These are phyloP conservation scores for Phytophthora citrophthora DNA, from an alignment of 352 stramenopile genomes.

Conservation along the genomic window DNA sequence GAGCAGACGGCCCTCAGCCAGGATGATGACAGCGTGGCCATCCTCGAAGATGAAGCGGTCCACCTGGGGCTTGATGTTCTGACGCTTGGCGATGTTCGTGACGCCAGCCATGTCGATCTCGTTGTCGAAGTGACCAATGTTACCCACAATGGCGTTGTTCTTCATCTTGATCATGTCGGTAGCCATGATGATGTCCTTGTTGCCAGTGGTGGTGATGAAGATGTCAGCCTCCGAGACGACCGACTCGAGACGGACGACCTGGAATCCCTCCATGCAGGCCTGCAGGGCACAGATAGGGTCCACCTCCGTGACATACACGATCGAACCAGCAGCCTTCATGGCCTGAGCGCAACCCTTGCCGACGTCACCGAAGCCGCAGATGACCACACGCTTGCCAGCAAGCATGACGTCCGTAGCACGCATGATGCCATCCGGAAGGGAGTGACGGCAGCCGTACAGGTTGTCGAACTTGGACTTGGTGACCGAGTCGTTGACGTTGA, in stretches of 20 bases:
- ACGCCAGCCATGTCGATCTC: constrained; percentile 99
- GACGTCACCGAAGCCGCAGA: constrained; percentile 98
- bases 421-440: constrained; percentile 98
- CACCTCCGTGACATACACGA: constrained; percentile 98
- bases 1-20: constrained; percentile 97
- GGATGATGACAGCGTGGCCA: constrained; percentile 96
- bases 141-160: constrained; percentile 99
- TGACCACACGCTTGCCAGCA: constrained; percentile 97
- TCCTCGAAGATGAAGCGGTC: constrained; percentile 97
- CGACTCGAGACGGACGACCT: constrained; percentile 94
- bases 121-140: constrained; percentile 99
- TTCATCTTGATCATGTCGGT: constrained; percentile 98
- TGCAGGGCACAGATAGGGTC: constrained; percentile 99
- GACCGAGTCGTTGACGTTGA: constrained; percentile 99
- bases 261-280: constrained; percentile 98
- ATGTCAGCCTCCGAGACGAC: constrained; percentile 94
- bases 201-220: constrained; percentile 99
- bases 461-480: constrained; percentile 99
- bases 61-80: constrained; percentile 99
- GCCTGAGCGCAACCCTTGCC: constrained; percentile 97
- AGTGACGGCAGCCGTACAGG: constrained; percentile 99
- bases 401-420: constrained; percentile 99
- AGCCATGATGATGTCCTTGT: constrained; percentile 99
- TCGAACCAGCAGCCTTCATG: constrained; percentile 96
- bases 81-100: constrained; percentile 81